These are phyloP conservation scores for Nitzschia sp. DNA, from an alignment of 108 stramenopile species.

Conservation along the genomic window DNA sequence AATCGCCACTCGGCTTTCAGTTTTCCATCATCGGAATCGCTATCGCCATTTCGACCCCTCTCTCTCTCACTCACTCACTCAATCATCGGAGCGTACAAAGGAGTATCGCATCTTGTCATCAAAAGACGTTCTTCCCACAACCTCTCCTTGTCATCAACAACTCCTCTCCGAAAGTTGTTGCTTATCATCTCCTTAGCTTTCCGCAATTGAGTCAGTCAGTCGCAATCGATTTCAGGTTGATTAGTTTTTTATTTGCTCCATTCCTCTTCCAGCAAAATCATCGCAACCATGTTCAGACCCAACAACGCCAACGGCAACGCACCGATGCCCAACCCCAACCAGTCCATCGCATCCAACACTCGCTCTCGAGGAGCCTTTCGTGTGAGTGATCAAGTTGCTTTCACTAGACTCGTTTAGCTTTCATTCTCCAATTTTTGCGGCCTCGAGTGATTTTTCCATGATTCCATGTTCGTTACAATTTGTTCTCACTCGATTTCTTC, in stretches of 20 bases:
- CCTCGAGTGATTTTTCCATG: not conserved
- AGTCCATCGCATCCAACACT: conserved; percentile 32
- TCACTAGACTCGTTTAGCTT: not conserved
- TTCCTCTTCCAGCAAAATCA: not conserved
- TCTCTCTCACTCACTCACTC: not conserved
- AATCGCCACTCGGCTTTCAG: conserved; percentile 23
- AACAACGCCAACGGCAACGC: conserved; percentile 12
- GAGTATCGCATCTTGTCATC: conserved; percentile 28
- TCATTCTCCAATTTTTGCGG: not conserved
- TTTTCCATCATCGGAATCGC: not conserved
- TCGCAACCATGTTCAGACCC: conserved; percentile 23
- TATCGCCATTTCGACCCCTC: not conserved
- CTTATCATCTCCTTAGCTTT: not conserved
- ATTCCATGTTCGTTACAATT: no score
- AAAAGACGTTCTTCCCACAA: conserved; percentile 21
- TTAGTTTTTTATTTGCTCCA: not conserved
- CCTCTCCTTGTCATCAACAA: conserved; percentile 9
- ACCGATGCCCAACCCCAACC: not conserved
- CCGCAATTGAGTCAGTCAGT: not conserved
- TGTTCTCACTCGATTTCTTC: no score
- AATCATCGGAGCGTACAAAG: conserved; percentile 2
- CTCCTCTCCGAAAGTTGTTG: conserved; percentile 16
- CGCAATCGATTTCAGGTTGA: not conserved
- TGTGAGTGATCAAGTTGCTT: conserved; percentile 18
- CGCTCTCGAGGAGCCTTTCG: conserved; percentile 36